These are phyloP conservation scores for Cladorrhinum samala DNA, from an alignment of 495 filamentous ascomycete genomes.

Conservation along the genomic window DNA sequence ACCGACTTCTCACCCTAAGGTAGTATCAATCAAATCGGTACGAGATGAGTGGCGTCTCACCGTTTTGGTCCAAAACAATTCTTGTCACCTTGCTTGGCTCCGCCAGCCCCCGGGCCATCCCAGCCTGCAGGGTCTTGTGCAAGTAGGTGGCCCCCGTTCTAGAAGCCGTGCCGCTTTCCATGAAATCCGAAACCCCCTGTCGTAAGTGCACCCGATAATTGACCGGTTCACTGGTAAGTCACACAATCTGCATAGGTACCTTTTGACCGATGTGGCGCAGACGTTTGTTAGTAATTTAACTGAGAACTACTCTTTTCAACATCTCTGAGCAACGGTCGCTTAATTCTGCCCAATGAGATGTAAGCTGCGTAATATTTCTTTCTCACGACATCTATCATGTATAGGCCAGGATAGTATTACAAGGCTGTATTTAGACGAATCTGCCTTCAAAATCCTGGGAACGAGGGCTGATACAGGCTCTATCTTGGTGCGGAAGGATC, in stretches of 20 bases:
- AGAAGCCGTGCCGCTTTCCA: conserved; percentile 1
- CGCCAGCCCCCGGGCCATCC: background rate
- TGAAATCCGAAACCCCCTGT: background rate
- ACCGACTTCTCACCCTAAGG: too few species aligned
- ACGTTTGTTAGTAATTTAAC: background rate
- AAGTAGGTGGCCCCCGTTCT: background rate
- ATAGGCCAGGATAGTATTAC: background rate
- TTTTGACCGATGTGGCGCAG: background rate
- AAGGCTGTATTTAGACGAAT: background rate
- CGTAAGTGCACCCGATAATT: background rate
- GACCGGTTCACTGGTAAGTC: too few species aligned
- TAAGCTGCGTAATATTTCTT: background rate
- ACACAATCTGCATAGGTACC: too few species aligned
- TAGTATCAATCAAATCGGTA: too few species aligned
- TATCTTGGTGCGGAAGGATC: background rate
- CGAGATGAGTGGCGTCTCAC: too few species aligned
- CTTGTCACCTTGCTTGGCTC: too few species aligned
- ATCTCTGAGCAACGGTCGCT: background rate
- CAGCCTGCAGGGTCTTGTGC: background rate
- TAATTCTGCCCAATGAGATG: background rate
- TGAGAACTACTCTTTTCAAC: background rate
- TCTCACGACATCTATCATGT: background rate
- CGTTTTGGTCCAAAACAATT: too few species aligned
- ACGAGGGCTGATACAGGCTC: background rate
- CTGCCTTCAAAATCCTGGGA: background rate